A percentile compares a stretch with the other conserved stretches of the same genome.
These are phyloP conservation scores for Verticillium longisporum DNA, from an alignment of 2,329 filamentous ascomycete species.

Conservation along the genomic window DNA sequence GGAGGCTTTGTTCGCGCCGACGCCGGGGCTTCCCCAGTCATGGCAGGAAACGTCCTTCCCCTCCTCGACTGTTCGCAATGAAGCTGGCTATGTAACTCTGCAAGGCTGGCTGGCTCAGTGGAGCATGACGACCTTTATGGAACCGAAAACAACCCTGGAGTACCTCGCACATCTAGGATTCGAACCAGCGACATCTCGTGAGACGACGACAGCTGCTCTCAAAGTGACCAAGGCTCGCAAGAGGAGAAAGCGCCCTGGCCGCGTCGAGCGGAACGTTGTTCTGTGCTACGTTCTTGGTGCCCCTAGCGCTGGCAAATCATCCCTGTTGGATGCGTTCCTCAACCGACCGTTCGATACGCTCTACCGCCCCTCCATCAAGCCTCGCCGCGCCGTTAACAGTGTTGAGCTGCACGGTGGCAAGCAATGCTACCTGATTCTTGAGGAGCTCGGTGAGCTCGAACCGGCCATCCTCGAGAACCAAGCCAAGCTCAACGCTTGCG, in stretches of 20 bases:
- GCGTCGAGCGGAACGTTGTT: conserved; percentile 90
- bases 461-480: conserved; percentile 90
- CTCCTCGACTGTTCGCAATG: conserved; percentile 88
- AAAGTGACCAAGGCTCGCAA: conserved; percentile 92
- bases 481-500: conserved; percentile 83
- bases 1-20: conserved; percentile 81
- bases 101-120: conserved; percentile 98
- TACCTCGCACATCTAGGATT: conserved; percentile 96
- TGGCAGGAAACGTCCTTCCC: conserved; percentile 90
- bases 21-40: conserved; percentile 77
- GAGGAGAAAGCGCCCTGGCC: conserved; percentile 69
- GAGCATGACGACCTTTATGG: conserved; percentile 99
- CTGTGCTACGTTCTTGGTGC: conserved; percentile 88
- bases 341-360: conserved; percentile 77
- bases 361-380: conserved; percentile 92
- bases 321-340: conserved; percentile 84
- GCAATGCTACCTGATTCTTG: conserved; percentile 92
- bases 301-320: conserved; percentile 81
- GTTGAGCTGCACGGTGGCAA: conserved; percentile 94
- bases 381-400: conserved; percentile 87
- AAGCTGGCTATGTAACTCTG: conserved; percentile 88
- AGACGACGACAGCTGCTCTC: conserved; percentile 73
- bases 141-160: conserved; percentile 89
- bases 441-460: conserved; percentile 93
- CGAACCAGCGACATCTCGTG: conserved; percentile 70